These are phyloP conservation scores for Xylaria flabelliformis DNA, from an alignment of 495 filamentous ascomycete species.

Conservation along the genomic window DNA sequence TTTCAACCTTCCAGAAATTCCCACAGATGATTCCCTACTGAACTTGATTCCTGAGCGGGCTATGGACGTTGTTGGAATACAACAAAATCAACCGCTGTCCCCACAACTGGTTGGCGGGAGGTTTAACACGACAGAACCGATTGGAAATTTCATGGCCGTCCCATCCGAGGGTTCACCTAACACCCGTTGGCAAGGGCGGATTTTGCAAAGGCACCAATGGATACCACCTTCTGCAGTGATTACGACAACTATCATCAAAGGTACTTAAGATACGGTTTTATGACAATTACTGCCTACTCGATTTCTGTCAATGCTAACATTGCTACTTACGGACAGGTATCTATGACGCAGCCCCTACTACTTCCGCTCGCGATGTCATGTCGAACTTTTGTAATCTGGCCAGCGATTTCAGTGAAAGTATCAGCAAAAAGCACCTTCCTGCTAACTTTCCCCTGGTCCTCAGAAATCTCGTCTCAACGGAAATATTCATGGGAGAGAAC, in stretches of 20 bases:
- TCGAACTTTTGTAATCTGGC: neutral
- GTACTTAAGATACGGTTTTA: neutral
- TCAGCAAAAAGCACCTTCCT: too few species aligned
- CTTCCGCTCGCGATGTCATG: neutral
- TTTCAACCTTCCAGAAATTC: neutral
- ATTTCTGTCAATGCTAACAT: neutral
- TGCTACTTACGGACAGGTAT: neutral
- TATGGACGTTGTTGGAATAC: neutral
- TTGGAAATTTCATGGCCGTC: neutral
- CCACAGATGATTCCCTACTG: neutral
- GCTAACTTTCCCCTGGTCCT: neutral
- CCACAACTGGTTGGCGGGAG: too few species aligned
- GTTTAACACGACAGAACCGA: neutral
- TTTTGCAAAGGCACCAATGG: neutral
- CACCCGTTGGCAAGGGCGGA: neutral
- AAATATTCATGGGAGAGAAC: neutral
- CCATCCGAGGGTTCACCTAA: neutral
- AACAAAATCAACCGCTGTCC: neutral
- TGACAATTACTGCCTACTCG: neutral
- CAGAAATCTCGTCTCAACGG: neutral
- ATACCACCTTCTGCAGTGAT: neutral
- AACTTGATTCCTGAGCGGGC: neutral
- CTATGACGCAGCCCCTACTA: neutral
- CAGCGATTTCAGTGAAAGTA: neutral
- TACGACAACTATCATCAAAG: neutral